Evolutionary conservation across 495 filamentous ascomycete genomes (phyloP), one percentile per base, ranked within the genome.

Genomic region (Penicillium macrosclerotiorum): DNA sequence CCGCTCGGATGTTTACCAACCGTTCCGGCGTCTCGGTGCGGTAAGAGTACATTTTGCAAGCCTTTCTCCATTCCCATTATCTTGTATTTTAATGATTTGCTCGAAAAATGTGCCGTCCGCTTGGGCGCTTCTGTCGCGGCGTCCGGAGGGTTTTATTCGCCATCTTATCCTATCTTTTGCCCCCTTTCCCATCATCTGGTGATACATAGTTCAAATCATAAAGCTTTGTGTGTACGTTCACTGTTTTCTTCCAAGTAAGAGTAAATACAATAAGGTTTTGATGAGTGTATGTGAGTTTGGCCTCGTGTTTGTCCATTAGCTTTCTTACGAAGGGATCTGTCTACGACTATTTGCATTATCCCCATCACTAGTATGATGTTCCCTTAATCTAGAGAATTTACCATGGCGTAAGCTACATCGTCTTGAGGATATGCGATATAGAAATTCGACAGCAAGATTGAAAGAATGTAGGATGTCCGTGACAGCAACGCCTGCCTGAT

Each of bases 1-100:
- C 93, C 13, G 81, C 92, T 14, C 82, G 93, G 62, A 90, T 99
- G 90, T 97, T 91, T 67, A 96, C 90, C 45, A 86, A 87, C 53
- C 68, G 72, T 17, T 75, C 72, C 23, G 72, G 72, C 8, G 69
- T 75, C 43, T 75, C 72, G 37, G 69, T 75, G 48, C 72, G 72
- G 64, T 55, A 41, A 41, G 19, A 41, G 16, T 9, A 6, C 14
- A 41, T 27, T 27, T 37, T 37, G 20, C 35, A 25, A 8, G 11
- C 20, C 31, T 17, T n/a, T n/a, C 5, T 34, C 31, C 25, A 30
- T 30, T 11, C 9, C 14, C 4, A 37, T 37, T 40, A 37, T 40
- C 26, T 40, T 59, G 57, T 63, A 55, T 42, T 60, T 55, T 65
- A 58, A 61, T 61, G 45, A 54, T 63, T 52, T 57, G 47, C 48